A percentile compares a stretch with the other conserved stretches of the same genome.
Evolutionary conservation across 768 basidiomycete species (phyloP).

Genomic region (Dacryopinax primogenitus): DNA sequence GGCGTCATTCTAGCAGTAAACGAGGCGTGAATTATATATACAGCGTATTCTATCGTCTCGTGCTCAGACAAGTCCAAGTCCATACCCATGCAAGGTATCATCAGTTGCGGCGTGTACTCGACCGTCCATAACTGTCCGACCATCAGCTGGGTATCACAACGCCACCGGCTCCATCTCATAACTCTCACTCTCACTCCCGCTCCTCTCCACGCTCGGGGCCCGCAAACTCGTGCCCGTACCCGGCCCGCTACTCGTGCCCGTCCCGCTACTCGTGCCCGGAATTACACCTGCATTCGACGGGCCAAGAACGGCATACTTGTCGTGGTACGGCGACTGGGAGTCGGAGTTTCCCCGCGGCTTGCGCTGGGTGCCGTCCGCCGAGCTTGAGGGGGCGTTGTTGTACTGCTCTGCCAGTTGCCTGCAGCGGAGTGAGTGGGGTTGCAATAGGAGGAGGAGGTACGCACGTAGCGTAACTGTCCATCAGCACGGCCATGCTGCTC

Average conservation of each 20-base stretch:
- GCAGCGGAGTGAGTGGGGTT: constrained; percentile 3
- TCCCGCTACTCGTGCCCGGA: too few species aligned
- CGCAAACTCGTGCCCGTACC: not conserved
- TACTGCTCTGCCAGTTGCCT: constrained; percentile 68
- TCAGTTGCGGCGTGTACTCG: too few species aligned
- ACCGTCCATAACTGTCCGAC: too few species aligned
- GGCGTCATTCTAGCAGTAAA: too few species aligned
- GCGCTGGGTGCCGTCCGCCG: not conserved
- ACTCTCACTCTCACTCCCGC: not conserved
- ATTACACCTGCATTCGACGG: too few species aligned
- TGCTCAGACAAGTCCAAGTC: too few species aligned
- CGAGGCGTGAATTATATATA: too few species aligned
- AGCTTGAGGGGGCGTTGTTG: constrained; percentile 3
- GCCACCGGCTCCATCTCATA: constrained; percentile 8
- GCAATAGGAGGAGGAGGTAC: constrained; percentile 14
- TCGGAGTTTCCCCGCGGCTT: not conserved
- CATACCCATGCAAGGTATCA: too few species aligned
- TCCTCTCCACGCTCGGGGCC: not conserved
- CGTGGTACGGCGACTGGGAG: not conserved
- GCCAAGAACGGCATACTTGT: constrained; percentile 1
- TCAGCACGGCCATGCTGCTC: constrained; percentile 65
- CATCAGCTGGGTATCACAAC: too few species aligned
- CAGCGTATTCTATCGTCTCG: too few species aligned
- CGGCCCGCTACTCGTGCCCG: too few species aligned
- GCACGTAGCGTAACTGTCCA: constrained; percentile 72